phyloP scores from a whole-genome alignment of 441 rosid species.

The Dalechampia spathulata region DNA sequence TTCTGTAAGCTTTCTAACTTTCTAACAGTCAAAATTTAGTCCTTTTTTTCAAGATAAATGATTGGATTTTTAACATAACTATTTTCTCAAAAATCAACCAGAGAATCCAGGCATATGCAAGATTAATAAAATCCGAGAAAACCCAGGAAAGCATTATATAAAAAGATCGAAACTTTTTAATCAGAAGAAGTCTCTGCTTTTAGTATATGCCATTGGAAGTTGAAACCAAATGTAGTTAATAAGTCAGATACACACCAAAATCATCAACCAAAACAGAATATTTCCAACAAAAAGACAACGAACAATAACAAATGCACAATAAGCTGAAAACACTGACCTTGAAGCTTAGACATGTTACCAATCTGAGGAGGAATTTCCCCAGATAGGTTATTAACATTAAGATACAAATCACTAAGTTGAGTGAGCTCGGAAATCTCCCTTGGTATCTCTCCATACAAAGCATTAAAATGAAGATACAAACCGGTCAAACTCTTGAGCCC shows the following conservation, averaged over 20 bases:
- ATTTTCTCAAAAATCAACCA: background rate
- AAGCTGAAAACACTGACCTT: slow-evolving; percentile 59
- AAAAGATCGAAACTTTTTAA: too few species aligned
- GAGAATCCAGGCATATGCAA: background rate
- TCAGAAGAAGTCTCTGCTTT: too few species aligned
- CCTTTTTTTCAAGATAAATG: background rate
- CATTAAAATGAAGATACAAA: slow-evolving; percentile 83
- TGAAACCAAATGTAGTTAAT: too few species aligned
- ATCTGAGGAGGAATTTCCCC: slow-evolving; percentile 70
- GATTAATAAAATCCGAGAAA: too few species aligned
- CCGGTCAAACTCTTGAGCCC: slow-evolving; percentile 75
- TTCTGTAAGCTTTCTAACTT: too few species aligned
- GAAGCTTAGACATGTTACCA: slow-evolving; percentile 64
- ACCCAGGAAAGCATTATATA: too few species aligned
- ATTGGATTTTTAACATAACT: too few species aligned
- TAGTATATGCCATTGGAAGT: too few species aligned
- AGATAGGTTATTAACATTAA: slow-evolving; percentile 73
- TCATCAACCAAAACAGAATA: background rate
- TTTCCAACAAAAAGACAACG: background rate
- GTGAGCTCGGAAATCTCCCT: slow-evolving; percentile 54
- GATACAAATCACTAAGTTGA: slow-evolving; percentile 65
- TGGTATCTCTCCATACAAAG: slow-evolving; percentile 69
- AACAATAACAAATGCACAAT: too few species aligned
- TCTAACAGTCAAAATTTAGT: background rate
- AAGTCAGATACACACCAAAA: background rate